These are phyloP conservation scores for Curvularia sp. DNA, from an alignment of 2,329 filamentous ascomycete species.

Conservation along the genomic window DNA sequence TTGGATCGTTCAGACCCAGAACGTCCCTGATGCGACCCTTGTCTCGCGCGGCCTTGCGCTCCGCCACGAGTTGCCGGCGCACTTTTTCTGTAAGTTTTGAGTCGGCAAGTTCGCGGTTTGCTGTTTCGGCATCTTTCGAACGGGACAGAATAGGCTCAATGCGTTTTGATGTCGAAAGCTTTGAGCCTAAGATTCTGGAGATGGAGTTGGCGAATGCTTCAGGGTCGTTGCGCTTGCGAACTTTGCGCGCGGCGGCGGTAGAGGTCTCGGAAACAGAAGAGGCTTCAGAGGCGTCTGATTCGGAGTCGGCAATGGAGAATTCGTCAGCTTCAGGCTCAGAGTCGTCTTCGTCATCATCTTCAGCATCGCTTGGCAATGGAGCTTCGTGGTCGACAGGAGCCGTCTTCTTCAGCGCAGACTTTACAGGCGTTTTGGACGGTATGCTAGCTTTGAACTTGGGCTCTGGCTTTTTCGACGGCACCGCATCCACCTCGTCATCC, in stretches of 20 bases:
- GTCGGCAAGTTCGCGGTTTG: constrained; percentile 75
- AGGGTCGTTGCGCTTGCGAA: constrained; percentile 90
- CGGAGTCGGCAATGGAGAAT: constrained; percentile 42
- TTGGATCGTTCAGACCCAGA: constrained; percentile 66
- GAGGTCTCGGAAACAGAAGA: constrained; percentile 45
- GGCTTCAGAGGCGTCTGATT: constrained; percentile 47
- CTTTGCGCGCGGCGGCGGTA: constrained; percentile 51
- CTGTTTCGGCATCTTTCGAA: constrained; percentile 74
- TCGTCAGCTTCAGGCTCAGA: constrained; percentile 48
- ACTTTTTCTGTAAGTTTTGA: constrained; percentile 82
- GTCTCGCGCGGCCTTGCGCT: constrained; percentile 79
- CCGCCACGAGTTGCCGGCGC: constrained; percentile 76
- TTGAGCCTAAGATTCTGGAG: constrained; percentile 88
- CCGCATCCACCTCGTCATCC: neutral
- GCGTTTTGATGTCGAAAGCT: constrained; percentile 80
- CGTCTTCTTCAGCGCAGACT: constrained; percentile 36
- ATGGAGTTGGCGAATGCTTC: constrained; percentile 90
- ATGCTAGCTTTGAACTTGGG: constrained; percentile 33
- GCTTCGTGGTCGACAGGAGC: constrained; percentile 40
- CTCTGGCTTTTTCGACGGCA: constrained; percentile 24
- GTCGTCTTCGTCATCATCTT: constrained; percentile 19
- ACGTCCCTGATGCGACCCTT: constrained; percentile 91
- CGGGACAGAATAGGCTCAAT: constrained; percentile 91
- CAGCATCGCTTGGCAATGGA: constrained; percentile 35
- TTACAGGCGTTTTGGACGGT: constrained; percentile 24